phyloP scores from a whole-genome alignment of 2,329 filamentous ascomycete genomes.

The Colletotrichum aenigma region DNA sequence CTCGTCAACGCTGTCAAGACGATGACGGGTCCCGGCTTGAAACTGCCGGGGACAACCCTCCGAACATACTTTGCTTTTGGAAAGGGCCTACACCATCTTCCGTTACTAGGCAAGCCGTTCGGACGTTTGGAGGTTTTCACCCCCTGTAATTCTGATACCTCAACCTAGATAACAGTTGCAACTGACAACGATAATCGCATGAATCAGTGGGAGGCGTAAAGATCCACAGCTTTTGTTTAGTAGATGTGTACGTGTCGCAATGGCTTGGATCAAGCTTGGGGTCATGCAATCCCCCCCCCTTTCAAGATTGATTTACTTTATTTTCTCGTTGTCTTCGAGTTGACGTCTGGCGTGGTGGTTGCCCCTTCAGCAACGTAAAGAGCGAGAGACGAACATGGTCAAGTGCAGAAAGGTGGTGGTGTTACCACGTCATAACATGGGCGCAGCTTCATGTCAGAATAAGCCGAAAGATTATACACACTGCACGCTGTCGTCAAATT shows the following conservation, averaged over 20 bases:
- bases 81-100: not conserved
- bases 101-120: not conserved
- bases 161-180: not conserved
- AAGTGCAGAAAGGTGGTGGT: not conserved
- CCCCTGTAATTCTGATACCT: not conserved
- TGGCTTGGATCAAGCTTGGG: not conserved
- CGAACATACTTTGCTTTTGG: not conserved
- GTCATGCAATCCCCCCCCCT: not conserved
- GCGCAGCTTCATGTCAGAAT: not conserved
- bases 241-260: not conserved
- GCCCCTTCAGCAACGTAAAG: not conserved
- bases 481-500: not conserved
- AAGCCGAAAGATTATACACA: not conserved
- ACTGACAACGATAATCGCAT: not conserved
- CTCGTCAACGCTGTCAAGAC: not conserved
- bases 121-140: not conserved
- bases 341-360: not conserved
- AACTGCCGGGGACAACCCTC: not conserved
- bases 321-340: not conserved
- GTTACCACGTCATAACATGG: not conserved
- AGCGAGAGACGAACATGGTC: not conserved
- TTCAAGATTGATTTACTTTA: not conserved
- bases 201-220: not conserved
- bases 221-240: not conserved
- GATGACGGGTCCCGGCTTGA: not conserved